phyloP scores from a whole-genome alignment of 768 basidiomycete species.

The Tylopilus plumbeoviolaceoides region DNA sequence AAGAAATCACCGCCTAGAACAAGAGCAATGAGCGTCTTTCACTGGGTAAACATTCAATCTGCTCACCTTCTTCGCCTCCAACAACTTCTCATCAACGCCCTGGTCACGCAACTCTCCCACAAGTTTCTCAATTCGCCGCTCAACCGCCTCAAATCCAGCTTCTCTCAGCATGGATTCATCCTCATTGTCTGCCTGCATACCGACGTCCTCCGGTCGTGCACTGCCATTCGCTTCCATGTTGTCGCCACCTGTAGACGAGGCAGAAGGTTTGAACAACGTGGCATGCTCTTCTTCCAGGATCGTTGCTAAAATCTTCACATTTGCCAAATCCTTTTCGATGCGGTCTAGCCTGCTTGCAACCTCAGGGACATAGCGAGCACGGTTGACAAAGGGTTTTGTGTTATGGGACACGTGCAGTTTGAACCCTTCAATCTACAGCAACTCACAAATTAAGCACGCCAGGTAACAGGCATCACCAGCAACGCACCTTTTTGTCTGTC shows the following conservation, averaged over 20 bases:
- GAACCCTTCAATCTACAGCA: constrained; percentile 83
- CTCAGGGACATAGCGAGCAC: constrained; percentile 78
- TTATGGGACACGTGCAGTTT: constrained; percentile 88
- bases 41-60: constrained; percentile 8
- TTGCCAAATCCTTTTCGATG: constrained; percentile 75
- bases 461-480: not conserved
- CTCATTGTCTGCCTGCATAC: constrained; percentile 34
- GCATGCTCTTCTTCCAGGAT: constrained; percentile 71
- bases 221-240: constrained; percentile 28
- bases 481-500: constrained; percentile 75
- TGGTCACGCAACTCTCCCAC: constrained; percentile 67
- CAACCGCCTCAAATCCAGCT: constrained; percentile 73
- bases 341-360: constrained; percentile 77
- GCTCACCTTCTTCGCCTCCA: constrained; percentile 69
- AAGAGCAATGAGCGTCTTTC: constrained; percentile 19
- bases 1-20: constrained; percentile 65
- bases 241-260: constrained; percentile 17
- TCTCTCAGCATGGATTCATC: constrained; percentile 54
- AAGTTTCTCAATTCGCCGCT: constrained; percentile 75
- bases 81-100: constrained; percentile 60
- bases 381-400: constrained; percentile 70
- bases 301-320: constrained; percentile 65
- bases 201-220: constrained; percentile 29
- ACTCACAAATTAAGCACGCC: constrained; percentile 5
- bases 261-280: constrained; percentile 41